Conservation (phyloP, 2,329 filamentous ascomycete genomes). For the Botrytis elliptica region DNA sequence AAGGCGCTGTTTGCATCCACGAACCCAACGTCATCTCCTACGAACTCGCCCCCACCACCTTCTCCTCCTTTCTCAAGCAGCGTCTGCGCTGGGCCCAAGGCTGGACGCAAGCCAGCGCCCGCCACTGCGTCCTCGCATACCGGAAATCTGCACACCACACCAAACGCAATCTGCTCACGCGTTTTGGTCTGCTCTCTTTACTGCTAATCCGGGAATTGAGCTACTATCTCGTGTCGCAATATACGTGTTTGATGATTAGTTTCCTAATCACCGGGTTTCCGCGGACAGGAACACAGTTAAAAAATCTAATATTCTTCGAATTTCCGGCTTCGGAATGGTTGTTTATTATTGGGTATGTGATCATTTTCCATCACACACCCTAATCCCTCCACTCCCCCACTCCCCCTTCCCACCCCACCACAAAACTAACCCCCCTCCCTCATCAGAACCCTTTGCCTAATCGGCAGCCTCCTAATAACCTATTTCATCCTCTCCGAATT, state of each 20-base stretch:
- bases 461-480: conserved; percentile 48
- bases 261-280: conserved; percentile 49
- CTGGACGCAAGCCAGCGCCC: conserved; percentile 49
- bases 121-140: conserved; percentile 45
- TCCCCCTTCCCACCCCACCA: no score
- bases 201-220: conserved; percentile 47
- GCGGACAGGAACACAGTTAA: conserved; percentile 40
- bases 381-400: background rate
- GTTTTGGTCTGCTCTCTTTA: conserved; percentile 47
- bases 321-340: conserved; percentile 50
- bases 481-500: conserved; percentile 48
- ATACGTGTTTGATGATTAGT: conserved; percentile 47
- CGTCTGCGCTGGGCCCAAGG: conserved; percentile 51
- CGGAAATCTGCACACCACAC: conserved; percentile 41
- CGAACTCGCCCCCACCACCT: conserved; percentile 48
- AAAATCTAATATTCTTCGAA: conserved; percentile 47
- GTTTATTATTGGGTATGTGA: conserved; percentile 44
- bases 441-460: conserved; percentile 43
- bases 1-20: conserved; percentile 46
- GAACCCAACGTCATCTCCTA: conserved; percentile 50
- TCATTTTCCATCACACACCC: background rate
- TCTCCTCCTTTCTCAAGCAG: conserved; percentile 49
- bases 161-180: conserved; percentile 40
- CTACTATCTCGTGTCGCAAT: conserved; percentile 51
- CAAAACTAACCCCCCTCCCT: background rate